Conservation (phyloP, 2,329 filamentous ascomycete genomes). For the Cladosporium oxysporum region DNA sequence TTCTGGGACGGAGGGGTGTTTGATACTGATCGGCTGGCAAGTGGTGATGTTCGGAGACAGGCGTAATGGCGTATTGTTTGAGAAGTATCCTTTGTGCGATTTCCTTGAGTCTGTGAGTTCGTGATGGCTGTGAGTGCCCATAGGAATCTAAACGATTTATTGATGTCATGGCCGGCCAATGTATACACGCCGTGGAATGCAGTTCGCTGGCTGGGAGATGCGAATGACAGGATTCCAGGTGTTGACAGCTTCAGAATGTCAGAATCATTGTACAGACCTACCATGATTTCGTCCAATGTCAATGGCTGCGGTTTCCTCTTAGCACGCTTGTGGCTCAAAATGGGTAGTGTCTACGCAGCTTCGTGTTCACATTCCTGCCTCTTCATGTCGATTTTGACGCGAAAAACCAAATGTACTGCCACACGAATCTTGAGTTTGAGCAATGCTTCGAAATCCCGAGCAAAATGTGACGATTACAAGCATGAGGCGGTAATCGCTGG, state of each 20-base stretch:
- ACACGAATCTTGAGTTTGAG: neutral
- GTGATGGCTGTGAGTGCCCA: neutral
- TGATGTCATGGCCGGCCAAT: neutral
- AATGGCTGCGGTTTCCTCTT: neutral
- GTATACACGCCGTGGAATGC: conserved; percentile 11
- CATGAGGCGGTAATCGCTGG: neutral
- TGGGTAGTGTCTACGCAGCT: neutral
- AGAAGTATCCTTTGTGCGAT: conserved; percentile 21
- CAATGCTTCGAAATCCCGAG: neutral
- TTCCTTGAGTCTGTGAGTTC: conserved; percentile 23
- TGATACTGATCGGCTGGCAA: neutral
- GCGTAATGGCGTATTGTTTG: conserved; percentile 20
- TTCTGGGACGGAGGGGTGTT: conserved; percentile 22
- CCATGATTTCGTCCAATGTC: neutral
- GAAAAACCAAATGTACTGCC: neutral
- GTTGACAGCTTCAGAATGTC: neutral
- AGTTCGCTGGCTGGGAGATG: conserved; percentile 16
- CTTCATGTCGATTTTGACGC: neutral
- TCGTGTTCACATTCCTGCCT: neutral
- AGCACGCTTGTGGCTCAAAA: neutral
- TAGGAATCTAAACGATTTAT: neutral
- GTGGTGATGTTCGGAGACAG: neutral
- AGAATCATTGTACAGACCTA: neutral
- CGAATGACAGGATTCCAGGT: neutral
- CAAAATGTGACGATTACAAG: neutral